Evolutionary conservation across 2,329 filamentous ascomycete genomes (phyloP), one percentile per base, ranked within the genome.

Genomic region (Fusarium nelsonii): DNA sequence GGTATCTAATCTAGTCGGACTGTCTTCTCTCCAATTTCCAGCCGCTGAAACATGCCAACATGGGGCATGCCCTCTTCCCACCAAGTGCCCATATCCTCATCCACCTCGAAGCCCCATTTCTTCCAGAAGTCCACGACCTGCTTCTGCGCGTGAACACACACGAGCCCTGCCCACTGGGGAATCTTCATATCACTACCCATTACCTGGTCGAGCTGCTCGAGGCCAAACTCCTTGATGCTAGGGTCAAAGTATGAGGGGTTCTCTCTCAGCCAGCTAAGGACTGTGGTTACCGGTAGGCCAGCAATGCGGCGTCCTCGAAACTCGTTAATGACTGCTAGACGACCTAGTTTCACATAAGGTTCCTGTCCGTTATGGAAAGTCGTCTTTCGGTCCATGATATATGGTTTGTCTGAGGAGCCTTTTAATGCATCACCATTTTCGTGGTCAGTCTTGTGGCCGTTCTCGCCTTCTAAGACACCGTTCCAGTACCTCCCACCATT

Each of bases 11-110:
- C 78, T 39, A 76, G 71, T 32, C 65, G 73, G 44, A 75, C 68
- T 36, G 71, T 53, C 56, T 75, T 71, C 40, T 73, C 67, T 18
- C 58, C 65, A 6, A 83, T 65, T 6, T 82, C 74, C 30, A 89
- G 63, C 34, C 87, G 80, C 68, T 79, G 74, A 68, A 87, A 97
- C 94, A 97, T 97, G 63, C 92, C 94, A 18, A 97, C 85, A 82
- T 97, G 93, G 69, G 87, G 84, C 56, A 97, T 95, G 6, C 91
- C 92, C 75, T 96, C 93, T 78, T 97, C 94, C 65, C 85, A 84
- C 93, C 94, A 97, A 33, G 78, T 84, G 1, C 92, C 92, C 87
- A 95, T 88, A 11, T 80, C 83, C 74, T 91, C 85, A 78, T 97
- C 94, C 11, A 87, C 82, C 65, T 83, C 80, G 78, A 97, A 97